Base-by-base conservation (phyloP, 805 yeast species). In the Lipomyces sp. region DNA sequence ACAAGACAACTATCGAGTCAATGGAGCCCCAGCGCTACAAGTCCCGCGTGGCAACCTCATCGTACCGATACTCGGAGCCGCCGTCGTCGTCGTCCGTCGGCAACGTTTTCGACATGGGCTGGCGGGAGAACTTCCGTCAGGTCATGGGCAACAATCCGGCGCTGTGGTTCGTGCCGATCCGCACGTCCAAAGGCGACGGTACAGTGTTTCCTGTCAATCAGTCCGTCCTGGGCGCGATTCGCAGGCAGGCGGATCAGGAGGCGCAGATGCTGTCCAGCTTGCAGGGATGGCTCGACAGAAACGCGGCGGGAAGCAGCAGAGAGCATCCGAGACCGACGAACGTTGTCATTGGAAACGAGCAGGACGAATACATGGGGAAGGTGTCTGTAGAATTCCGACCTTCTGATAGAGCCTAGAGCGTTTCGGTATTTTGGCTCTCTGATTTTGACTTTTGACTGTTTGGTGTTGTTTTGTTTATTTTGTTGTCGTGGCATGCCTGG, bases 1-100 rank as follows among this genome's bases (percentile, higher is more conserved):
- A 91, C 69, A 70, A 73, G 53, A 90, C 97, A 3, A 91, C 98
- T 0, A 75, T 91, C 23, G 98, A 93, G 68, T 71, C 81, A 5
- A 60, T 72, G 69, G 76, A 72, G 55, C 58, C 68, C 26, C 63
- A 63, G 21, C 53, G 64, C 21, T 70, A 70, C 60, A 63, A 65
- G 32, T 66, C 75, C 1, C 43, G 66, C 14, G 66, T 75, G 4
- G 53, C 68, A 28, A 28, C 38, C 5, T 41, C 61, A 4, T 49
- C 54, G 16, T 71, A 68, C 58, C 64, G 72, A 19, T 74, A 72
- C 61, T 65, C 76, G 7, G 67, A 64, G 44, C 67, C 72, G 62
- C 83, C 74, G 33, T 69, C 63, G 40, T 67, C 80, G 11, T 64
- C 69, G 43, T 66, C 70, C 6, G 57, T 74, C 5, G 88, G 84